Conservation (phyloP, 2,329 filamentous ascomycete species). For the Fusarium nodosum region DNA sequence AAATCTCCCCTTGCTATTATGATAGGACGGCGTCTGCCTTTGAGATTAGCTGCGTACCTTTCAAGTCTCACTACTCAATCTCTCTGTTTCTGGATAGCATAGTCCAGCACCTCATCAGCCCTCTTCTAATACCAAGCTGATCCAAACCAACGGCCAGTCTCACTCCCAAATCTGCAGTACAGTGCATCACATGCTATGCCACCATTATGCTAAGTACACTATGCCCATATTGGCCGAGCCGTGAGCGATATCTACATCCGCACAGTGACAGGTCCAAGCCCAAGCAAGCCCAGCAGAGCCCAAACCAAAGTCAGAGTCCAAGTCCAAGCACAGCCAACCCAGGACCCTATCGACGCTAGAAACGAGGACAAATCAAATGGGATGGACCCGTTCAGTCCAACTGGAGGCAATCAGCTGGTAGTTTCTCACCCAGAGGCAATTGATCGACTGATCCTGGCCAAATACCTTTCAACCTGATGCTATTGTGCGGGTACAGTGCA, state of each 20-base stretch:
- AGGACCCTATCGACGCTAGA: constrained; percentile 42
- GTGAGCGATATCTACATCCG: constrained; percentile 30
- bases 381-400: constrained; percentile 40
- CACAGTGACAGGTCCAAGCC: constrained; percentile 34
- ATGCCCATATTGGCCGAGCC: constrained; percentile 33
- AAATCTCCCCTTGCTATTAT: constrained; percentile 12
- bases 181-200: neutral
- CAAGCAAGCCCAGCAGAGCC: constrained; percentile 1
- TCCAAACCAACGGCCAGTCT: constrained; percentile 27
- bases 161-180: constrained; percentile 1
- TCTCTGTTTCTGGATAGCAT: neutral
- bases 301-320: neutral
- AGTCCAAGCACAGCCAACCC: neutral
- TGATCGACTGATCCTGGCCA: constrained; percentile 49
- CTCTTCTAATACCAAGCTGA: constrained; percentile 9
- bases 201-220: neutral
- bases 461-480: constrained; percentile 41
- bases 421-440: constrained; percentile 37
- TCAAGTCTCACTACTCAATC: constrained; percentile 1
- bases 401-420: constrained; percentile 44
- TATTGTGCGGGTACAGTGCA: constrained; percentile 33
- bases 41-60: neutral
- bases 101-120: neutral
- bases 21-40: constrained; percentile 10
- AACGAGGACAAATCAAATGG: constrained; percentile 25